These are phyloP conservation scores for Fusarium mangiferae DNA, from an alignment of 2,329 filamentous ascomycete genomes.

Conservation along the genomic window DNA sequence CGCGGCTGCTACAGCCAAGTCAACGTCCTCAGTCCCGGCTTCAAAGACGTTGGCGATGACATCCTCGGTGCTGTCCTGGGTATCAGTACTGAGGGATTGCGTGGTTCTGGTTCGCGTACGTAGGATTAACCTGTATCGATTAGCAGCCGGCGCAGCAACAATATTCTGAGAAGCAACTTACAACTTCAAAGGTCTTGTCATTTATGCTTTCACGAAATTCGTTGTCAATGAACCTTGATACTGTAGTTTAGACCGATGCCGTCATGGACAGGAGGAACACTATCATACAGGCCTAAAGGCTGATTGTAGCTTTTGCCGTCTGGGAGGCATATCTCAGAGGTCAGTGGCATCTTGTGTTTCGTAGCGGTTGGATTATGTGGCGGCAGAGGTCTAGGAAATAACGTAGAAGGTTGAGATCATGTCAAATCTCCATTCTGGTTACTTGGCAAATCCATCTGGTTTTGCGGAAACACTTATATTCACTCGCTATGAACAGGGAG, in stretches of 20 bases:
- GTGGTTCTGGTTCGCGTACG: not conserved
- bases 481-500: accelerated
- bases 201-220: not conserved
- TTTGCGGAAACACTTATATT: not conserved
- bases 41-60: not conserved
- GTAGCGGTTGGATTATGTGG: accelerated
- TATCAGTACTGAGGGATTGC: accelerated
- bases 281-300: not conserved
- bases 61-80: not conserved
- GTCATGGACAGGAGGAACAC: not conserved
- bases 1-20: not conserved
- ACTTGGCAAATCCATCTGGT: accelerated
- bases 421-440: accelerated
- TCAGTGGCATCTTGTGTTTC: not conserved
- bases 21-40: not conserved
- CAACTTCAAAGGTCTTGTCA: not conserved
- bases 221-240: not conserved
- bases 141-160: accelerated
- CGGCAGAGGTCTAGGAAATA: accelerated
- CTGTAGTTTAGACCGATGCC: not conserved
- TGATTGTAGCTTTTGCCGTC: not conserved
- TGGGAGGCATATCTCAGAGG: not conserved
- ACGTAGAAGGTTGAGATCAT: accelerated
- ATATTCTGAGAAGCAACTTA: accelerated
- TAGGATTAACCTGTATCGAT: not conserved